phyloP scores from a whole-genome alignment of 140 eudicot species.

The Anethum foeniculum region DNA sequence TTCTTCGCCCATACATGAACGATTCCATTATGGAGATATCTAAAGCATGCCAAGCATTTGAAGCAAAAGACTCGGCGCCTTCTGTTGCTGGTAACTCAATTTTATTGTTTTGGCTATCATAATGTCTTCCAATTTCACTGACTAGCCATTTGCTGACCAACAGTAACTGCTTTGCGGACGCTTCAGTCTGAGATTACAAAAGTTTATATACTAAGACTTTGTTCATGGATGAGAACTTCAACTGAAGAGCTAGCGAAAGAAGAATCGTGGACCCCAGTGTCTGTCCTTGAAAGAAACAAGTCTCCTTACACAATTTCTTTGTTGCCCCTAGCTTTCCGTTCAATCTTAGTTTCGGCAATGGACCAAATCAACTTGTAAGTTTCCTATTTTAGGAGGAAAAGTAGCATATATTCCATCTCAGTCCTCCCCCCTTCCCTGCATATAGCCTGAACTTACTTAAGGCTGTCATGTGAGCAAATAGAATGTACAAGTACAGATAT shows the following conservation, averaged over 20 bases:
- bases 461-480: neutral
- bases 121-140: constrained; percentile 11
- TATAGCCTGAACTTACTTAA: neutral
- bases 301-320: constrained; percentile 83
- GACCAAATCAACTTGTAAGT: constrained; percentile 81
- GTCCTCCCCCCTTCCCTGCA: neutral
- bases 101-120: constrained; percentile 4
- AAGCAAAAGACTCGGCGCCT: constrained; percentile 87
- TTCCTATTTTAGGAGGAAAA: constrained; percentile 1
- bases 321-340: constrained; percentile 86
- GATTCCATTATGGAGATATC: constrained; percentile 79
- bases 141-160: constrained; percentile 19
- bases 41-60: constrained; percentile 81
- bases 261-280: constrained; percentile 87
- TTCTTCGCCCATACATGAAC: constrained; percentile 68
- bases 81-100: constrained; percentile 54
- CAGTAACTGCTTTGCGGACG: constrained; percentile 69
- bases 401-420: neutral
- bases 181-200: constrained; percentile 74
- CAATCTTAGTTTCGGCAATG: constrained; percentile 75
- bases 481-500: neutral
- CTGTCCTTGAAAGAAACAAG: constrained; percentile 82
- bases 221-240: constrained; percentile 87
- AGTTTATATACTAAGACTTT: constrained; percentile 74
- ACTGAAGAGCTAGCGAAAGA: constrained; percentile 69